Percentiles rank a stretch among this genome's conserved stretches.
Evolutionary conservation across 2,329 filamentous ascomycete genomes (phyloP).

Genomic region (Blumeria graminis): DNA sequence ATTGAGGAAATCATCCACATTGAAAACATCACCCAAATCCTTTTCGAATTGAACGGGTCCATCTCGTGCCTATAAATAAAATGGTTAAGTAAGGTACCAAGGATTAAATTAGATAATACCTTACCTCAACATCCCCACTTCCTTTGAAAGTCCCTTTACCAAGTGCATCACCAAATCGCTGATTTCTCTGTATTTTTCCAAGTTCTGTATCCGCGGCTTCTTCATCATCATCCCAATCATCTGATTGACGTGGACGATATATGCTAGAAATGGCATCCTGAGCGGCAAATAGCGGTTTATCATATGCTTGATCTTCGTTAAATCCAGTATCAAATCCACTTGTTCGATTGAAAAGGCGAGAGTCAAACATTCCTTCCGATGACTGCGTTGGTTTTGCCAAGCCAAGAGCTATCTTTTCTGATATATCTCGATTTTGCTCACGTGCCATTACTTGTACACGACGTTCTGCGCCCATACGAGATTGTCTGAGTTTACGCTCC

Average conservation of each 20-base stretch:
- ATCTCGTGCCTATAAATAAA: constrained; percentile 36
- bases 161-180: constrained; percentile 58
- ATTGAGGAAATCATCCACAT: constrained; percentile 78
- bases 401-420: constrained; percentile 85
- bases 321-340: constrained; percentile 79
- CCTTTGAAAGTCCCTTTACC: constrained; percentile 85
- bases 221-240: constrained; percentile 56
- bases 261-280: constrained; percentile 89
- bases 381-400: constrained; percentile 84
- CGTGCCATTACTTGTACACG: constrained; percentile 79
- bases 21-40: constrained; percentile 65
- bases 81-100: constrained; percentile 5
- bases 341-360: constrained; percentile 77
- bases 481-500: constrained; percentile 75
- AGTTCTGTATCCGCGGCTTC: constrained; percentile 53
- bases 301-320: constrained; percentile 94
- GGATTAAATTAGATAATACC: constrained; percentile 11
- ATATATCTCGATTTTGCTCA: constrained; percentile 90
- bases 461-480: constrained; percentile 83
- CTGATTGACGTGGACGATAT: constrained; percentile 56
- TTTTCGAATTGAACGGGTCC: constrained; percentile 95
- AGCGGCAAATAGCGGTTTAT: constrained; percentile 88
- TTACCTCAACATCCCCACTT: constrained; percentile 54
- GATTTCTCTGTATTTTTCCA: constrained; percentile 66
- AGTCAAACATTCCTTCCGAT: constrained; percentile 92